Evolutionary conservation across 768 basidiomycete genomes (phyloP).

Genomic region (Heimioporus sp.): DNA sequence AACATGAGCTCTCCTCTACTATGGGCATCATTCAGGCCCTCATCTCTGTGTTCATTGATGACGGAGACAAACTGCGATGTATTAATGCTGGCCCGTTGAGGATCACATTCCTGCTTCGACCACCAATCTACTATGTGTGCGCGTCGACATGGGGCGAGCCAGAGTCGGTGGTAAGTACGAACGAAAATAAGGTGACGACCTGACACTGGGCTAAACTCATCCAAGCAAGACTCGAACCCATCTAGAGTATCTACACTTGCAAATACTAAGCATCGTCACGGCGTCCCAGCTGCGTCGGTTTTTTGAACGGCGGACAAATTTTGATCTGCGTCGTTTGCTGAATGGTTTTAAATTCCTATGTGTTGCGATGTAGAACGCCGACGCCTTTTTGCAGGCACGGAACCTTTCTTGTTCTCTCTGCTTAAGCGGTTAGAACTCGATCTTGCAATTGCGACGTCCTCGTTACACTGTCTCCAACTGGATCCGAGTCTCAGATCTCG

Average conservation of each 20-base stretch:
- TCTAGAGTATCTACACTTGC: slow-evolving; percentile 92
- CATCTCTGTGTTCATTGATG: slow-evolving; percentile 93
- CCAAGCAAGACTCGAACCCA: slow-evolving; percentile 88
- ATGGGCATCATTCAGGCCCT: slow-evolving; percentile 95
- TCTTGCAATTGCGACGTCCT: slow-evolving; percentile 78
- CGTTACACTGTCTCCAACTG: slow-evolving; percentile 76
- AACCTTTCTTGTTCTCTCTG: slow-evolving; percentile 74
- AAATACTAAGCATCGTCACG: slow-evolving; percentile 89
- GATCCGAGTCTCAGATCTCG: slow-evolving; percentile 66
- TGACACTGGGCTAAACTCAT: slow-evolving; percentile 33
- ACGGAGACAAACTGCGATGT: slow-evolving; percentile 80
- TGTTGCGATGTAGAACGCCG: not conserved
- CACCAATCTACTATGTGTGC: slow-evolving; percentile 91
- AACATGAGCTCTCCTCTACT: slow-evolving; percentile 67
- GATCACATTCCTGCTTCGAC: slow-evolving; percentile 82
- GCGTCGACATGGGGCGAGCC: slow-evolving; percentile 94
- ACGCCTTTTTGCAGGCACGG: slow-evolving; percentile 58
- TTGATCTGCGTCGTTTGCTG: slow-evolving; percentile 77
- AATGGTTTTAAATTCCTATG: slow-evolving; percentile 43
- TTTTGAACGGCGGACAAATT: slow-evolving; percentile 88
- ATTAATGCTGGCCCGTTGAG: slow-evolving; percentile 80
- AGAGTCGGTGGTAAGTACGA: slow-evolving; percentile 80
- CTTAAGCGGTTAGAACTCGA: slow-evolving; percentile 71
- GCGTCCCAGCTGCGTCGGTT: slow-evolving; percentile 79
- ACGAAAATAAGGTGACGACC: not conserved